phyloP scores from a whole-genome alignment of 164 flowering plant species.

The Protea cynaroides region DNA sequence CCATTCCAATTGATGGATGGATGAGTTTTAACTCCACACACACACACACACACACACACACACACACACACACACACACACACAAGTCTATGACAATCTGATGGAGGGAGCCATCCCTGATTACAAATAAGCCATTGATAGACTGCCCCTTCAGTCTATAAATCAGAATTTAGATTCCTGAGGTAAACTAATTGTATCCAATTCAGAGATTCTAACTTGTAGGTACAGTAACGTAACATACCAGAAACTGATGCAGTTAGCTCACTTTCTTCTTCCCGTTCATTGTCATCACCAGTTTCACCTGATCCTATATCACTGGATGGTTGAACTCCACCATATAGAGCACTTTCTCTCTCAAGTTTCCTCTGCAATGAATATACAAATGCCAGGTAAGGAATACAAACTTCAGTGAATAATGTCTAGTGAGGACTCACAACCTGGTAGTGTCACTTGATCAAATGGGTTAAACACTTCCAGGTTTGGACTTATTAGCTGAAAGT shows the following conservation, averaged over 20 bases:
- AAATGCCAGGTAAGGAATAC: not conserved
- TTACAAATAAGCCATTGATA: not conserved
- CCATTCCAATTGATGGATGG: not conserved
- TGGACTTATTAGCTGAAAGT: no score
- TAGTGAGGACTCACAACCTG: no score
- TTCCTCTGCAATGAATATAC: constrained; percentile 47
- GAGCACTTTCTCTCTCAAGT: constrained; percentile 48
- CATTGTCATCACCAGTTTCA: constrained; percentile 30
- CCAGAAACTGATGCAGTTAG: constrained; percentile 43
- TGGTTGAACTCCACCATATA: constrained; percentile 45
- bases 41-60: no score
- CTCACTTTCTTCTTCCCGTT: constrained; percentile 39
- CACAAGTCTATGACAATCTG: no score
- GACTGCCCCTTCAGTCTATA: not conserved
- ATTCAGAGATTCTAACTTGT: not conserved
- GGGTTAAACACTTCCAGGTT: not conserved
- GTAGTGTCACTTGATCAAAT: not conserved
- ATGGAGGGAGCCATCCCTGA: not conserved
- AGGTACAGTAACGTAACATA: constrained; percentile 13
- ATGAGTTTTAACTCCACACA: not conserved
- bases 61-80: no score
- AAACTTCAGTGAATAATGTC: not conserved
- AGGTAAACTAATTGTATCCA: not conserved
- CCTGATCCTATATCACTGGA: constrained; percentile 24
- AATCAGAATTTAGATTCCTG: not conserved